Conservation (phyloP, 352 stramenopile species). For the Pythium phragmitis region DNA sequence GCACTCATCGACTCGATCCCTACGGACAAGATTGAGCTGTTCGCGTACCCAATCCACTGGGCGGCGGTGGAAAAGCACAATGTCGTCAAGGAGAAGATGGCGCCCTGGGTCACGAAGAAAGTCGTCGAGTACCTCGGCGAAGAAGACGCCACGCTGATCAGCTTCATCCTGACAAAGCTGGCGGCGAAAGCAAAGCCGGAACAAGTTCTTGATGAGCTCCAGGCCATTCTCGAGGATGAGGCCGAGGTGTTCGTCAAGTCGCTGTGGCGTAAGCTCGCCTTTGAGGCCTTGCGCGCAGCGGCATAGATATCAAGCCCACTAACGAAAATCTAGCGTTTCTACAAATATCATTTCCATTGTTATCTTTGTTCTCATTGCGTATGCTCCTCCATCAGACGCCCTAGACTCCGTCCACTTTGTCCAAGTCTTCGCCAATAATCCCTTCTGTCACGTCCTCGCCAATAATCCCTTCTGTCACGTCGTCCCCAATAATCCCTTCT, state of each 20-base stretch:
- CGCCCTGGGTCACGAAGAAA: slow-evolving; percentile 47
- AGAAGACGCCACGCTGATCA: slow-evolving; percentile 42
- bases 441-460: too few relatives aligned
- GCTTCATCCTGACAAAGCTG: slow-evolving; percentile 49
- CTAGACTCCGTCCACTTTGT: too few relatives aligned
- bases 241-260: slow-evolving; percentile 52
- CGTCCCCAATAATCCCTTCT: slow-evolving; percentile 8
- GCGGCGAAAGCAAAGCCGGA: slow-evolving; percentile 24
- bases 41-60: slow-evolving; percentile 45
- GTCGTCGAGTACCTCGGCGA: slow-evolving; percentile 54
- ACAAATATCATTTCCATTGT: slow-evolving; percentile 9
- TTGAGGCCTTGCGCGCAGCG: slow-evolving; percentile 37
- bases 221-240: slow-evolving; percentile 45
- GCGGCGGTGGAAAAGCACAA: slow-evolving; percentile 28
- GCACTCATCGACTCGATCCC: slow-evolving; percentile 46
- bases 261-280: slow-evolving; percentile 56
- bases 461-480: slow-evolving; percentile 31
- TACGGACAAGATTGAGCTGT: slow-evolving; percentile 36
- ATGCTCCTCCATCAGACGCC: too few relatives aligned
- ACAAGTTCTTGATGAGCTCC: slow-evolving; percentile 38
- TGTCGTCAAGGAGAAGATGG: slow-evolving; percentile 43
- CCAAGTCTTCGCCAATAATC: too few relatives aligned
- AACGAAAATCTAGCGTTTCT: slow-evolving; percentile 1
- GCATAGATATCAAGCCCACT: slow-evolving; percentile 1
- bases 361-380: not conserved